Conservation (phyloP, 768 basidiomycete species). For the Kwoniella newhampshirensis region DNA sequence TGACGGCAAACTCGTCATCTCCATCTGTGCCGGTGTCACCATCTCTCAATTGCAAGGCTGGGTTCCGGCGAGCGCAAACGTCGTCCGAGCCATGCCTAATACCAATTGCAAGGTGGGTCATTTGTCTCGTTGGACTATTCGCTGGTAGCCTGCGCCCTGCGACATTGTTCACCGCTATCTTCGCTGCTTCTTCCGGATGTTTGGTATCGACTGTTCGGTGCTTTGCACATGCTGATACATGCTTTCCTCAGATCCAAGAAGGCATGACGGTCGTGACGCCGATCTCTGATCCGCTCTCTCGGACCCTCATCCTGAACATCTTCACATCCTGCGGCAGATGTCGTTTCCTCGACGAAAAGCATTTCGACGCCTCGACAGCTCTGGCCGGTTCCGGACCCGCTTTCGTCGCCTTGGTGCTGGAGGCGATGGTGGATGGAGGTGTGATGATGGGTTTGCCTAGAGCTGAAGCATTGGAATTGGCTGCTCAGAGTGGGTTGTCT, state of each 20-base stretch:
- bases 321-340: constrained; percentile 96
- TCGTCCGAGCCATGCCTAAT: constrained; percentile 97
- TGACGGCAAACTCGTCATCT: constrained; percentile 86
- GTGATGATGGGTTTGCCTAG: constrained; percentile 99
- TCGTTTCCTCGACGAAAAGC: constrained; percentile 94
- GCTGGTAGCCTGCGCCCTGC: no score
- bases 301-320: constrained; percentile 77
- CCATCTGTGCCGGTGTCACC: constrained; percentile 95
- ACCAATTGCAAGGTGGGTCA: constrained; percentile 83
- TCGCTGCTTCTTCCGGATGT: no score
- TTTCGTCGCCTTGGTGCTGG: constrained; percentile 92
- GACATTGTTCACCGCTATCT: no score
- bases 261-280: constrained; percentile 95
- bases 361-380: constrained; percentile 97
- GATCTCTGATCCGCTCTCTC: constrained; percentile 64
- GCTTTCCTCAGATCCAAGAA: constrained; percentile 99
- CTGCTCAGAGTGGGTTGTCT: constrained; percentile 76
- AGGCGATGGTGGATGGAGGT: constrained; percentile 98
- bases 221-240: no score
- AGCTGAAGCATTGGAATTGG: constrained; percentile 87
- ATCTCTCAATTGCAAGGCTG: constrained; percentile 73
- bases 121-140: background rate
- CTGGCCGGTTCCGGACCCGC: constrained; percentile 95
- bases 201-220: no score
- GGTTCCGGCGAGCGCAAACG: constrained; percentile 74